phyloP scores from a whole-genome alignment of 257 asterid species.

The Penstemon eatonii region DNA sequence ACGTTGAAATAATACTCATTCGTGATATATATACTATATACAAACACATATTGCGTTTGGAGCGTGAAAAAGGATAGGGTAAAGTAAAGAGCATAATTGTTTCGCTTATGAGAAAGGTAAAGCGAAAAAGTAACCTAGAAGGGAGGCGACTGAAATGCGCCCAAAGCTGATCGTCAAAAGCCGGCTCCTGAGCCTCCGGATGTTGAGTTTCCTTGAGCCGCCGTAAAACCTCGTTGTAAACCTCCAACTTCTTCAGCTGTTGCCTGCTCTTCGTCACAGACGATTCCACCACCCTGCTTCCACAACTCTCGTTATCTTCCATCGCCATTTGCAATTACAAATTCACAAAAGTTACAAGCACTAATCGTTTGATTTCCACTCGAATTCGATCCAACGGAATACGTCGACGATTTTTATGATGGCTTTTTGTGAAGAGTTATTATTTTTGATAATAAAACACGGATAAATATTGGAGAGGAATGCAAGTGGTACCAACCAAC shows the following conservation, averaged over 20 bases:
- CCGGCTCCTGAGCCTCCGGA: slow-evolving; percentile 70
- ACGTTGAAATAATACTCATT: too few species aligned
- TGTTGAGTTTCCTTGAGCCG: slow-evolving; percentile 68
- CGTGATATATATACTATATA: too few species aligned
- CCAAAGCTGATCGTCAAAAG: slow-evolving; percentile 81
- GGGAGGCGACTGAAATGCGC: slow-evolving; percentile 93
- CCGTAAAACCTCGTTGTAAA: slow-evolving; percentile 85
- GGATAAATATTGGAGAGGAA: too few species aligned
- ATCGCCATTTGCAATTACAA: slow-evolving; percentile 55
- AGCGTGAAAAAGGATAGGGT: too few species aligned
- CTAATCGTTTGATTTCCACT: slow-evolving; percentile 8
- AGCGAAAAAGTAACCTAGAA: slow-evolving; percentile 50
- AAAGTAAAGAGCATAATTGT: too few species aligned
- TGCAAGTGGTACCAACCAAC: too few species aligned
- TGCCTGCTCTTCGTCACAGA: slow-evolving; percentile 43
- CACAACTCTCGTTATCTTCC: slow-evolving; percentile 81
- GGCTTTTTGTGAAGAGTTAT: neutral
- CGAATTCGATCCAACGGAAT: slow-evolving; percentile 28
- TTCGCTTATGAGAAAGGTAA: neutral
- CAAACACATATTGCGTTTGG: too few species aligned
- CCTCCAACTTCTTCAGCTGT: slow-evolving; percentile 68
- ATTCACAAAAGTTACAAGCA: neutral
- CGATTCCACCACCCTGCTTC: slow-evolving; percentile 73
- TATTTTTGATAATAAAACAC: too few species aligned
- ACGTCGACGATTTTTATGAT: neutral